Conservation (phyloP, 2,329 filamentous ascomycete species). For the Fusarium torreyae region DNA sequence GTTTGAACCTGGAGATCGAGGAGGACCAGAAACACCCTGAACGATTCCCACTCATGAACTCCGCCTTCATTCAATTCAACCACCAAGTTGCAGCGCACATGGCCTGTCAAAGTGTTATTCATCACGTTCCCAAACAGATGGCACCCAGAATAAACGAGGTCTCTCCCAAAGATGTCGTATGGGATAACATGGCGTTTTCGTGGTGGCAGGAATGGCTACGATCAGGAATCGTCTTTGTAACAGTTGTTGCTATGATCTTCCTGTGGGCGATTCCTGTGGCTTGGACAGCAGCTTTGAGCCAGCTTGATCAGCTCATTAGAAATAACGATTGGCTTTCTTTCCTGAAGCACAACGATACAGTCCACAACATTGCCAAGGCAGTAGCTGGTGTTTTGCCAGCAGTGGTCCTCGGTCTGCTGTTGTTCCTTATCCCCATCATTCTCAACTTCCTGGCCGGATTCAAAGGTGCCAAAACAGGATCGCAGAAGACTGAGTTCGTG, state of each 20-base stretch:
- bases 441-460: no score
- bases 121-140: slow-evolving; percentile 95
- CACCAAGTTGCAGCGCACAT: slow-evolving; percentile 98
- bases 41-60: slow-evolving; percentile 92
- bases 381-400: no score
- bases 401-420: no score
- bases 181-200: slow-evolving; percentile 96
- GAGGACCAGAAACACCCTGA: slow-evolving; percentile 89
- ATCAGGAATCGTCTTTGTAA: slow-evolving; percentile 73
- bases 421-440: no score
- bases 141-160: slow-evolving; percentile 93
- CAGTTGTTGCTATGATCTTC: slow-evolving; percentile 83
- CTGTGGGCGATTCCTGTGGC: slow-evolving; percentile 93
- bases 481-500: no score
- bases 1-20: slow-evolving; percentile 92
- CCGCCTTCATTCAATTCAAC: slow-evolving; percentile 98
- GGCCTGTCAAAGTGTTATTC: slow-evolving; percentile 93
- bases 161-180: slow-evolving; percentile 90
- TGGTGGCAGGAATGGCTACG: slow-evolving; percentile 94
- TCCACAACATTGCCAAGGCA: slow-evolving; percentile 74
- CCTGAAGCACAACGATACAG: slow-evolving; percentile 70
- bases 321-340: slow-evolving; percentile 79
- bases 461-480: no score
- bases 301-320: slow-evolving; percentile 79
- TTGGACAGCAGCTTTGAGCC: slow-evolving; percentile 86